These are phyloP conservation scores for Malassezia pachydermatis DNA, from an alignment of 1,284 basidiomycete species.

Conservation along the genomic window DNA sequence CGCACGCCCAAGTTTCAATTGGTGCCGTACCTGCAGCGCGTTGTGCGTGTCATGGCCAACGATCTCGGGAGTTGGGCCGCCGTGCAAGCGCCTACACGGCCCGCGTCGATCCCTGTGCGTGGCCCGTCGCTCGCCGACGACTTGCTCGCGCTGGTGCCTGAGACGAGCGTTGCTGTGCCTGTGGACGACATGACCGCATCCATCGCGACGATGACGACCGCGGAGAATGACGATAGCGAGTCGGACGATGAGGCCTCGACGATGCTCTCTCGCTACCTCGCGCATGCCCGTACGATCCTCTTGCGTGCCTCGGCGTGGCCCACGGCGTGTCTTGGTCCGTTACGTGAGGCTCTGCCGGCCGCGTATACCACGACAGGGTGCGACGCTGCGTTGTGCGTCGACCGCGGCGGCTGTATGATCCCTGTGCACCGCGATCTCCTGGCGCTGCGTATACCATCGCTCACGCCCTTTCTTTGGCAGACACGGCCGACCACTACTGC, in stretches of 20 bases:
- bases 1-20: constrained; percentile 59
- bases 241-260: constrained; percentile 11
- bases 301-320: not conserved
- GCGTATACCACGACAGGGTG: constrained; percentile 51
- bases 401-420: constrained; percentile 50
- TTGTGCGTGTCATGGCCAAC: constrained; percentile 73
- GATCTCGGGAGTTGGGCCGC: constrained; percentile 81
- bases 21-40: constrained; percentile 71
- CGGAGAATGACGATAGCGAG: constrained; percentile 47
- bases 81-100: constrained; percentile 63
- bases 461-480: constrained; percentile 47
- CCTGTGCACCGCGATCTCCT: constrained; percentile 63
- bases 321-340: too few species aligned
- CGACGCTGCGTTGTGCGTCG: constrained; percentile 55
- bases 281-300: constrained; percentile 6
- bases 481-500: not conserved
- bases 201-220: constrained; percentile 8
- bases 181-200: not conserved
- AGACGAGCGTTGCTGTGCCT: constrained; percentile 12
- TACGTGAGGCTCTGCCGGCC: not conserved
- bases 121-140: constrained; percentile 63
- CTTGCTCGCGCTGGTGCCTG: constrained; percentile 50
- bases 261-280: not conserved
- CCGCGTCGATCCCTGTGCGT: constrained; percentile 56
- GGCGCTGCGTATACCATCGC: constrained; percentile 55